These are phyloP conservation scores for Colletotrichum horii DNA, from an alignment of 2,329 filamentous ascomycete species.

Conservation along the genomic window DNA sequence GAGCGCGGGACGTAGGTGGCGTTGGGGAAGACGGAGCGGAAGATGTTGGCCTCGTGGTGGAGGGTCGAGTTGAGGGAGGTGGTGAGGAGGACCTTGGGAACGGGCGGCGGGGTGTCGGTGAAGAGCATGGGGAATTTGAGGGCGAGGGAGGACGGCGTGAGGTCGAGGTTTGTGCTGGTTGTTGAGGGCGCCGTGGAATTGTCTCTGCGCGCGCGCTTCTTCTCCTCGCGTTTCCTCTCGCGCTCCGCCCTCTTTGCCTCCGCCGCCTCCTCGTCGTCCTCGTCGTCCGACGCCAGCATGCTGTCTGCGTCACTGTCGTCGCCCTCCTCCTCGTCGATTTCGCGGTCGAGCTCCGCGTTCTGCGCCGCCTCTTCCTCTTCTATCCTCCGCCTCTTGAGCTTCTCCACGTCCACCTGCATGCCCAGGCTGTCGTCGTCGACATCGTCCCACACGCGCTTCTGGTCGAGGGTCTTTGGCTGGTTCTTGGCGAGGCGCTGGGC, in stretches of 20 bases:
- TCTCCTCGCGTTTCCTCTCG: slow-evolving; percentile 18
- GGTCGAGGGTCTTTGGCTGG: slow-evolving; percentile 80
- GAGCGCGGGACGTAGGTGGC: slow-evolving; percentile 85
- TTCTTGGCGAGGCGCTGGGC: slow-evolving; percentile 78
- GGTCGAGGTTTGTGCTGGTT: slow-evolving; percentile 67
- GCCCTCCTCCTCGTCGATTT: slow-evolving; percentile 47
- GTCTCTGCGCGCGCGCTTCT: slow-evolving; percentile 46
- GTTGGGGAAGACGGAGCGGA: slow-evolving; percentile 86
- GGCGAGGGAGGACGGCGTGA: slow-evolving; percentile 64
- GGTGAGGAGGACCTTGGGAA: slow-evolving; percentile 89
- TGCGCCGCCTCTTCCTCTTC: slow-evolving; percentile 57
- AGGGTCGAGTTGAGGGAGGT: slow-evolving; percentile 89
- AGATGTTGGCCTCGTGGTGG: slow-evolving; percentile 79
- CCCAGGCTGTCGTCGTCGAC: slow-evolving; percentile 65
- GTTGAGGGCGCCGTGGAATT: slow-evolving; percentile 62
- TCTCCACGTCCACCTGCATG: slow-evolving; percentile 62
- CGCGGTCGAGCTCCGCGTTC: slow-evolving; percentile 39
- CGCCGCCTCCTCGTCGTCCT: slow-evolving; percentile 54
- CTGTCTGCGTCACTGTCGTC: slow-evolving; percentile 64
- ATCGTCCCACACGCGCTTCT: slow-evolving; percentile 90
- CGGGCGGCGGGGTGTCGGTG: slow-evolving; percentile 60
- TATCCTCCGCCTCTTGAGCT: slow-evolving; percentile 62
- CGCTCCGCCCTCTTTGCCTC: slow-evolving; percentile 49
- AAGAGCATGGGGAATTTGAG: slow-evolving; percentile 69
- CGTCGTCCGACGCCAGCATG: slow-evolving; percentile 74